Conservation (phyloP, 352 stramenopile species). For the Phytophthora pini region DNA sequence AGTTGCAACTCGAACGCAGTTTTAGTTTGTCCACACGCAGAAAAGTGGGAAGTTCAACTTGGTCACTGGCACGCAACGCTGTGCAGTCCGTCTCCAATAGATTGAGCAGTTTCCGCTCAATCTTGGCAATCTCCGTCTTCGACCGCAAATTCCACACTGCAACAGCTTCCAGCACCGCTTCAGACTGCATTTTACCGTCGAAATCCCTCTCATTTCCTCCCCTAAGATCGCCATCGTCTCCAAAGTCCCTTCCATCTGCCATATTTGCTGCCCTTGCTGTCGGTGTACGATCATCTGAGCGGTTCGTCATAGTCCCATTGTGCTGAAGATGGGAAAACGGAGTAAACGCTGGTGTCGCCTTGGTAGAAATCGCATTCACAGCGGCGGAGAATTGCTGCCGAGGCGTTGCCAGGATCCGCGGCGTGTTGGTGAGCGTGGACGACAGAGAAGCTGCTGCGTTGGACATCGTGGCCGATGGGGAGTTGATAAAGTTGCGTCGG, state of each 20-base stretch:
- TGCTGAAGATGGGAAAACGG: slow-evolving; percentile 52
- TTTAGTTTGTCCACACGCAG: slow-evolving; percentile 62
- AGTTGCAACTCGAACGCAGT: slow-evolving; percentile 41
- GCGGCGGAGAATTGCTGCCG: slow-evolving; percentile 80
- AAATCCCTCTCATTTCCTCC: slow-evolving; percentile 13
- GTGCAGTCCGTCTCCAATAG: slow-evolving; percentile 67
- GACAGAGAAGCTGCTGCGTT: slow-evolving; percentile 75
- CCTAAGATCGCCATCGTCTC: not conserved
- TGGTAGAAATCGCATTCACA: slow-evolving; percentile 79
- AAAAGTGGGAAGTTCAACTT: slow-evolving; percentile 64
- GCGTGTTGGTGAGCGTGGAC: slow-evolving; percentile 78
- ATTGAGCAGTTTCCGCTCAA: slow-evolving; percentile 56
- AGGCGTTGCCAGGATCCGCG: slow-evolving; percentile 70
- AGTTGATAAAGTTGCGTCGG: slow-evolving; percentile 72
- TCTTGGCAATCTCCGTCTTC: slow-evolving; percentile 57
- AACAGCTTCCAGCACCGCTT: slow-evolving; percentile 4
- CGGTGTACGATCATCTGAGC: slow-evolving; percentile 19
- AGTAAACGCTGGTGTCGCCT: slow-evolving; percentile 70
- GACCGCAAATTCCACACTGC: slow-evolving; percentile 71
- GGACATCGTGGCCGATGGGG: slow-evolving; percentile 71
- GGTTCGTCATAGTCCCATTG: slow-evolving; percentile 23
- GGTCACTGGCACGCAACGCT: slow-evolving; percentile 55
- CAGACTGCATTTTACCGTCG: slow-evolving; percentile 13
- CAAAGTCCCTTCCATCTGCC: slow-evolving; percentile 21
- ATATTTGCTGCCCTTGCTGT: slow-evolving; percentile 8